Conservation (phyloP, 306 rosid genomes). For the Cajanus cajan region DNA sequence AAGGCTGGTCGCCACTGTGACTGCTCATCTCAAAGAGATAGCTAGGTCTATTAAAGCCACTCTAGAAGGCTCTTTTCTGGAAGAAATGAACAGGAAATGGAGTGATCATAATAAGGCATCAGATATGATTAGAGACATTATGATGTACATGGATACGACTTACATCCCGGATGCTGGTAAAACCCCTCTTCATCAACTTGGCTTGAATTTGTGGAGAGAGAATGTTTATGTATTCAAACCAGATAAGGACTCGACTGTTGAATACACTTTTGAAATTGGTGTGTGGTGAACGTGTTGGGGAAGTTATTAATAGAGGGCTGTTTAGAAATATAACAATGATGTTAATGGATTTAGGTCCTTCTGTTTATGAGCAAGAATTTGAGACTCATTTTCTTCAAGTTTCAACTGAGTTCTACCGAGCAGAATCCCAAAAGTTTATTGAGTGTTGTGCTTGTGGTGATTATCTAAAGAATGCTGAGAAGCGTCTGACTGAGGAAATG, state of each 20-base stretch:
- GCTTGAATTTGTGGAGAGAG: constrained; percentile 85
- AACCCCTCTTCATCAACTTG: constrained; percentile 77
- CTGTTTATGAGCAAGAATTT: constrained; percentile 70
- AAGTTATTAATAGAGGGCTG: constrained; percentile 72
- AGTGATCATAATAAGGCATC: constrained; percentile 73
- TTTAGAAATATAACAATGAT: constrained; percentile 67
- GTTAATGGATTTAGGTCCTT: constrained; percentile 79
- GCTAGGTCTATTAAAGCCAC: constrained; percentile 67
- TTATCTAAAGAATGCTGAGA: constrained; percentile 77
- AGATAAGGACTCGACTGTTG: constrained; percentile 64
- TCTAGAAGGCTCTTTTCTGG: constrained; percentile 73
- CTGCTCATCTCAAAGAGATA: constrained; percentile 67
- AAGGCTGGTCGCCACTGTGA: too few relatives aligned
- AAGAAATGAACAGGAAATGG: constrained; percentile 84
- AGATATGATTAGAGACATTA: constrained; percentile 75
- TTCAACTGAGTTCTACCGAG: constrained; percentile 72
- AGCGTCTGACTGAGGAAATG: constrained; percentile 73
- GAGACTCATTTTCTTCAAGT: constrained; percentile 67
- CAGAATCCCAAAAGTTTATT: constrained; percentile 71
- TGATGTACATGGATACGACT: constrained; percentile 95
- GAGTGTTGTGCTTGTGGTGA: constrained; percentile 80
- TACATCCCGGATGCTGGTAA: constrained; percentile 58
- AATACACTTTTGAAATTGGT: constrained; percentile 68
- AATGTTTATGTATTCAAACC: constrained; percentile 57
- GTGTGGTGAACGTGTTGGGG: constrained; percentile 63